Evolutionary conservation across 768 basidiomycete genomes (phyloP).

Genomic region (Mycena rosella): DNA sequence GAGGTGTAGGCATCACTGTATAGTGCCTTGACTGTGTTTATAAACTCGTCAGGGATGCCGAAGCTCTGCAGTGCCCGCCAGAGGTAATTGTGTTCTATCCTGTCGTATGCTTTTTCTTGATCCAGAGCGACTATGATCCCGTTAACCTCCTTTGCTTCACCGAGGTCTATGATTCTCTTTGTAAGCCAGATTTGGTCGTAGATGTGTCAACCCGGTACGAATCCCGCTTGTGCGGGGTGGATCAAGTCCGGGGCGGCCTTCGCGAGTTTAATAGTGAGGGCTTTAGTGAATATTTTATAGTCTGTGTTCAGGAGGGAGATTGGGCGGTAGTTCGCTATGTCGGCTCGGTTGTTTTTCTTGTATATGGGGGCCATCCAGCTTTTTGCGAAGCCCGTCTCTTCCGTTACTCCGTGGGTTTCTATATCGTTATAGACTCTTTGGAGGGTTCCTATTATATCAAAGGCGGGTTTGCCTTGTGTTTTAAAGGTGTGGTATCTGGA

Average conservation of each 20-base stretch:
- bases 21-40: not conserved
- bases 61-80: not conserved
- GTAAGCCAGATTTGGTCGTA: constrained; percentile 39
- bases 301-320: constrained; percentile 1
- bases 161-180: constrained; percentile 22
- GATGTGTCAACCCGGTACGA: constrained; percentile 38
- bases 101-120: constrained; percentile 31
- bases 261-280: constrained; percentile 7
- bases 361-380: constrained; percentile 6
- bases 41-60: not conserved
- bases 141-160: constrained; percentile 10
- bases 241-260: not conserved
- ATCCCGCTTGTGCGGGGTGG: constrained; percentile 32
- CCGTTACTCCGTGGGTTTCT: not conserved
- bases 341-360: not conserved
- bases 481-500: not conserved
- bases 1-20: too few relatives aligned
- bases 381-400: not conserved
- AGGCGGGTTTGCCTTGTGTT: not conserved
- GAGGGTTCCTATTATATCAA: not conserved
- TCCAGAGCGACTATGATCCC: constrained; percentile 13
- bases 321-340: constrained; percentile 3
- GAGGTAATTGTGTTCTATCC: constrained; percentile 36
- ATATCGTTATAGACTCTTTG: not conserved
- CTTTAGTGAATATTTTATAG: constrained; percentile 8